A percentile compares a stretch with the other conserved stretches of the same genome.
Evolutionary conservation across 768 basidiomycete genomes (phyloP).

Genomic region (Leccinum longicurvipes): DNA sequence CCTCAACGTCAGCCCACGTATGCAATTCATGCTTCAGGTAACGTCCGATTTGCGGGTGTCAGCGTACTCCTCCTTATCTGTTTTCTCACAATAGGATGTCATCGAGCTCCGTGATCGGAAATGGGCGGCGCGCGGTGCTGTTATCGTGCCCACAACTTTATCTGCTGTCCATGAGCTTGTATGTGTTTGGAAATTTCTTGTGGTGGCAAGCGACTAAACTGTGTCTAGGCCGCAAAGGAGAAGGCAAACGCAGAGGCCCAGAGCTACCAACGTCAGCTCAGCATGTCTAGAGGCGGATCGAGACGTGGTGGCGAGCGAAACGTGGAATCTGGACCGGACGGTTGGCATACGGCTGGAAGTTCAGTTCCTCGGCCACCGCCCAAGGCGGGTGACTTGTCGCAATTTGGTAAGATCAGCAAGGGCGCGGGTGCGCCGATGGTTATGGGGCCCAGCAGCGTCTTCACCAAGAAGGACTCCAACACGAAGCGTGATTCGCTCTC

Average conservation of each 20-base stretch:
- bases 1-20: slow-evolving; percentile 73
- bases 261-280: slow-evolving; percentile 54
- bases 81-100: slow-evolving; percentile 61
- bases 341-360: slow-evolving; percentile 77
- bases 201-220: slow-evolving; percentile 4
- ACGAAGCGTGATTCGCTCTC: slow-evolving; percentile 70
- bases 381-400: slow-evolving; percentile 82
- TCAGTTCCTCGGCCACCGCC: slow-evolving; percentile 53
- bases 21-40: slow-evolving; percentile 96
- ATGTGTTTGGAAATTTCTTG: slow-evolving; percentile 30
- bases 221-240: slow-evolving; percentile 72
- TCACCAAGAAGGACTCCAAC: slow-evolving; percentile 60
- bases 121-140: slow-evolving; percentile 71
- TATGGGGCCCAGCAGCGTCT: slow-evolving; percentile 85
- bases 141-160: slow-evolving; percentile 81
- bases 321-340: slow-evolving; percentile 68
- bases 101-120: slow-evolving; percentile 82
- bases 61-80: neutral
- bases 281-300: slow-evolving; percentile 90
- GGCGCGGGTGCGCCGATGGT: slow-evolving; percentile 61
- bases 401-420: slow-evolving; percentile 84
- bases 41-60: slow-evolving; percentile 21
- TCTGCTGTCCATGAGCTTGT: slow-evolving; percentile 87
- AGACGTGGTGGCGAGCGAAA: slow-evolving; percentile 76
- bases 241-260: slow-evolving; percentile 64